phyloP scores from a whole-genome alignment of 108 stramenopile species.

The Discostella pseudostelligera region DNA sequence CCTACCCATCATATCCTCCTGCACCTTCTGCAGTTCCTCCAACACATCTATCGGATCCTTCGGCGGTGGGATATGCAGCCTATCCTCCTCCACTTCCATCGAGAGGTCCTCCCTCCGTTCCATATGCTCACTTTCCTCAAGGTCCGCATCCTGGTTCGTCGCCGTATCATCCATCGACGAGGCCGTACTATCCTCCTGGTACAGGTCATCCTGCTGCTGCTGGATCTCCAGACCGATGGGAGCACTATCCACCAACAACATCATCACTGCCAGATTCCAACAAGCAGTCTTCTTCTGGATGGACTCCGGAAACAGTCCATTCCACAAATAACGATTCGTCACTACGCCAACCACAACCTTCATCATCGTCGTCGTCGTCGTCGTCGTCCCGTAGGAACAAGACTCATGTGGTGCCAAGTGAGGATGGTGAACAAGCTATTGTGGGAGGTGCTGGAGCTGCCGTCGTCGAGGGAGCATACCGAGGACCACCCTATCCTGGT shows the following conservation, averaged over 20 bases:
- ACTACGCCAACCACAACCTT: neutral
- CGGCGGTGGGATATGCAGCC: no score
- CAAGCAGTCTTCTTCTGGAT: neutral
- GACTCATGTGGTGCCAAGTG: constrained; percentile 19
- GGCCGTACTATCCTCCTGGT: constrained; percentile 6
- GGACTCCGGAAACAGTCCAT: constrained; percentile 2
- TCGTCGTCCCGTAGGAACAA: neutral
- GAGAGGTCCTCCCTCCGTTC: no score
- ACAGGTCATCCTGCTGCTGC: neutral
- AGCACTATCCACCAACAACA: neutral
- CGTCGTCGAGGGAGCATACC: constrained; percentile 5
- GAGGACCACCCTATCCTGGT: neutral
- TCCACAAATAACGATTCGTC: constrained; percentile 1
- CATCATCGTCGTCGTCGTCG: no score
- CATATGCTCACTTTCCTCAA: neutral
- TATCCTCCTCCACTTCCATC: neutral
- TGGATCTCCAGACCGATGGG: neutral
- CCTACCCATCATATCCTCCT: constrained; percentile 2
- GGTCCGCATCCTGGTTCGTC: neutral
- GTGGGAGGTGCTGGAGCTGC: neutral
- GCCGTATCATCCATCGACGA: neutral
- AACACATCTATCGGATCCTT: no score
- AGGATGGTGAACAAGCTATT: constrained; percentile 13
- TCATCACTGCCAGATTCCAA: no score
- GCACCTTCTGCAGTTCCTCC: neutral